Evolutionary conservation across 306 rosid species (phyloP).

Genomic region (Ormosia emarginata): DNA sequence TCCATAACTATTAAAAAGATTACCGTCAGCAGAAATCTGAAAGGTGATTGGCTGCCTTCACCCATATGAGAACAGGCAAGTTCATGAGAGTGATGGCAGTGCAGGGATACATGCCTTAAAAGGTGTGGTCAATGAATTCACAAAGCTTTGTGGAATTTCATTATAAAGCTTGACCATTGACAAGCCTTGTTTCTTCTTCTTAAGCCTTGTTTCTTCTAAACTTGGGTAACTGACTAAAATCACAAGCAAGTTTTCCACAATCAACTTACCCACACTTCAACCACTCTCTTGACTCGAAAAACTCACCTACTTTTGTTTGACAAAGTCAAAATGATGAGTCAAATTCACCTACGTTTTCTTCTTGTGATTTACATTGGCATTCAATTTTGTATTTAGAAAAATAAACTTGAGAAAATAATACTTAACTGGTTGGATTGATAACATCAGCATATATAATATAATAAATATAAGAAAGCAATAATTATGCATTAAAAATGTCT

Average conservation of each 20-base stretch:
- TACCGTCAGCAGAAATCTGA: background rate
- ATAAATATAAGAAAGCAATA: no score
- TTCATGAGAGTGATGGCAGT: background rate
- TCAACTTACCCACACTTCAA: conserved; percentile 1
- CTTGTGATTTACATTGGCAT: background rate
- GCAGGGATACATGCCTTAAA: background rate
- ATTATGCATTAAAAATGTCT: background rate
- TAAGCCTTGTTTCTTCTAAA: background rate
- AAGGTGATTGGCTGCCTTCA: background rate
- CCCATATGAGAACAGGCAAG: background rate
- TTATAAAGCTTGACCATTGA: conserved; percentile 10
- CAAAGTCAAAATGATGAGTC: background rate
- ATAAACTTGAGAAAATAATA: background rate
- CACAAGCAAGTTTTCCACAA: conserved; percentile 5
- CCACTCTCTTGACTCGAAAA: background rate
- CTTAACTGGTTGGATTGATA: background rate
- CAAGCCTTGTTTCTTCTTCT: background rate
- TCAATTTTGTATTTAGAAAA: background rate
- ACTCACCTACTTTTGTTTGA: conserved; percentile 8
- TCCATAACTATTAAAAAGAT: background rate
- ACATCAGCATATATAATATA: background rate
- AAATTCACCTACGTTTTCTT: no score
- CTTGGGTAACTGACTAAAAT: background rate
- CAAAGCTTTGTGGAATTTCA: conserved; percentile 10
- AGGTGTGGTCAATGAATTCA: conserved; percentile 7